These are phyloP conservation scores for Hanseniaspora osmophila DNA, from an alignment of 805 yeast genomes.

Conservation along the genomic window DNA sequence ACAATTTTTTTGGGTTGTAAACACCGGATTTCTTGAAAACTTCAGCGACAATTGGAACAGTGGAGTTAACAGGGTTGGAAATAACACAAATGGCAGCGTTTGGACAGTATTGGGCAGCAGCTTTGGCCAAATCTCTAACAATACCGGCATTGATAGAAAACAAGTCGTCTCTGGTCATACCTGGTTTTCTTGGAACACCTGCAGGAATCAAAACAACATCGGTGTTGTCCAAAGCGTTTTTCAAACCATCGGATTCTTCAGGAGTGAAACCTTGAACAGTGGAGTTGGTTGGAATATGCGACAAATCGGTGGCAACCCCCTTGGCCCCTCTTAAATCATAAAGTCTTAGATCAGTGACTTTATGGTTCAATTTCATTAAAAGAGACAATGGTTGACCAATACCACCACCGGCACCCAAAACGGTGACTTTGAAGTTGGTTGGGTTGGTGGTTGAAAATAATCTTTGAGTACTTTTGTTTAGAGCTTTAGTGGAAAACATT, in stretches of 20 bases:
- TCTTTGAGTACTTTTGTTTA: conserved; percentile 32
- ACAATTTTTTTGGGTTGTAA: conserved; percentile 81
- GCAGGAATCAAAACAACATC: conserved; percentile 89
- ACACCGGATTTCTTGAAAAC: conserved; percentile 74
- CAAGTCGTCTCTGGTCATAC: conserved; percentile 96
- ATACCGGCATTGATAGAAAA: conserved; percentile 93
- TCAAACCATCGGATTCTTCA: conserved; percentile 54
- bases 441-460: conserved; percentile 54
- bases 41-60: conserved; percentile 93
- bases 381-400: conserved; percentile 84
- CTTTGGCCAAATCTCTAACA: conserved; percentile 82
- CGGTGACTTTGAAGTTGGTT: conserved; percentile 64
- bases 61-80: conserved; percentile 94
- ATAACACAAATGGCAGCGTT: conserved; percentile 71
- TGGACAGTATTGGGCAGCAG: conserved; percentile 71
- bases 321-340: conserved; percentile 87
- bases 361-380: conserved; percentile 73
- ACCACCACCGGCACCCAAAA: conserved; percentile 83
- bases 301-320: conserved; percentile 93
- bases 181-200: conserved; percentile 97
- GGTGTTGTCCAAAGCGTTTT: conserved; percentile 53
- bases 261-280: conserved; percentile 80
- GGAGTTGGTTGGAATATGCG: conserved; percentile 88
- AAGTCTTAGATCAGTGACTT: conserved; percentile 72
- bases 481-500: conserved; percentile 35